phyloP scores from a whole-genome alignment of 176 grass and related monocot genomes.

The Carex scoparia region DNA sequence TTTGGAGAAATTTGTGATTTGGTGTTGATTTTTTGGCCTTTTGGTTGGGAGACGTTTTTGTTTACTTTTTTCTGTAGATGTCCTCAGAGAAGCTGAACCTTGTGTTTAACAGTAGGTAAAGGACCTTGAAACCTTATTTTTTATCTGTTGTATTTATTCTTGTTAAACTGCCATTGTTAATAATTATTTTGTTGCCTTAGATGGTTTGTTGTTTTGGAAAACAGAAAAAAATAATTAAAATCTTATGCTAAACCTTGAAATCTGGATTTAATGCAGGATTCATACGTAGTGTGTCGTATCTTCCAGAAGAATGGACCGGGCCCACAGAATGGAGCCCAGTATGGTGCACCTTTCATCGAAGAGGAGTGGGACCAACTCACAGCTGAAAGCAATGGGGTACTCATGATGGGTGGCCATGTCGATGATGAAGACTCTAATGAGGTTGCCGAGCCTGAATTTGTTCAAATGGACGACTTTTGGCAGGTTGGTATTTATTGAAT shows the following conservation, averaged over 20 bases:
- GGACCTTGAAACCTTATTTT: not conserved
- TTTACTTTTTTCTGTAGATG: constrained; percentile 18
- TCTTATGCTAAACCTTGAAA: constrained; percentile 8
- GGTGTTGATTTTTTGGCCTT: not conserved
- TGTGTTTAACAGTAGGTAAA: constrained; percentile 15
- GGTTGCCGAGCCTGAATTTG: constrained; percentile 46
- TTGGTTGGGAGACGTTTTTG: not conserved
- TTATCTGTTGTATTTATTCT: not conserved
- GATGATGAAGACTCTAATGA: constrained; percentile 42
- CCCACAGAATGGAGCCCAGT: constrained; percentile 88
- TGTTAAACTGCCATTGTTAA: not conserved
- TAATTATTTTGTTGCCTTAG: not conserved
- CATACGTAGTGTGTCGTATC: constrained; percentile 88
- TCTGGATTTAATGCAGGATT: constrained; percentile 38
- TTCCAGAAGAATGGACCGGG: constrained; percentile 86
- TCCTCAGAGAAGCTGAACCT: constrained; percentile 20
- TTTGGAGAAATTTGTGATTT: not conserved
- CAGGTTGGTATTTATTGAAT: constrained; percentile 40
- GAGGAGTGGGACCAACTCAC: constrained; percentile 81
- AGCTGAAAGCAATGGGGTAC: constrained; percentile 34
- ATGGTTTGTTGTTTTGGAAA: not conserved
- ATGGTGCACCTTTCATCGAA: constrained; percentile 91
- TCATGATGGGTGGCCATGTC: constrained; percentile 30
- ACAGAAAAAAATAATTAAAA: not conserved
- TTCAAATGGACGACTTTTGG: constrained; percentile 68